Base-by-base conservation (phyloP, 2,329 filamentous ascomycete genomes). In the Fusarium abutilonis region DNA sequence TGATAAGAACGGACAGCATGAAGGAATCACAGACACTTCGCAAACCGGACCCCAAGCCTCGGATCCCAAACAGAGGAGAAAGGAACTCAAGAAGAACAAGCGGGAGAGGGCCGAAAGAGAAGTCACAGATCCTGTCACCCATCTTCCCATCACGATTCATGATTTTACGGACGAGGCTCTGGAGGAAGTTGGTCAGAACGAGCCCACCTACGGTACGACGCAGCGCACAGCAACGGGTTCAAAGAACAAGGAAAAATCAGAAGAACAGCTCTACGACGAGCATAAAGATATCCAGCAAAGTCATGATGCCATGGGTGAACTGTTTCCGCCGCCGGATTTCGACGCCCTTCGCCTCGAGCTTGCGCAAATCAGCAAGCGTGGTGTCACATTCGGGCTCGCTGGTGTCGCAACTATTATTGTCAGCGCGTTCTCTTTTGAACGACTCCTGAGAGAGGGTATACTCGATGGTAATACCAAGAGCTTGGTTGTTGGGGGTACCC, bases 121-220 rank as follows among this genome's bases (percentile, higher is more conserved):
- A 70, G 89, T 91, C 42, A 91, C 88, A 1, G 89, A 92, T 68
- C 89, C 89, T 0, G 82, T 91, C 35, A 92, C 89, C 2, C 89
- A 91, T 74, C 78, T 91, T 3, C 88, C 88, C 2, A 82, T 91
- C 43, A 79, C 76, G 32, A 88, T 91, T 32, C 86, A 89, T 69
- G 89, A 91, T 70, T 87, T 87, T 67, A 90, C 88, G 1, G 79
- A 82, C 26, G 82, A 85, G 35, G 86, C 89, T 48, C 77, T 91
- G 11, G 70, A 77, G 14, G 66, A 73, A 8, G 61, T 74, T 15
- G 69, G 72, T 9, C 48, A 56, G 15, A 73, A 76, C 39, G 63
- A 75, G 6, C 64, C 74, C 57, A n/a, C 74, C 50, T 47, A 76
- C 15, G 78, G 77, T 3, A 66, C 72, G 2, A 67, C 75, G n/a